Conservation (phyloP, 768 basidiomycete genomes). For the Hypholoma fasciculare region DNA sequence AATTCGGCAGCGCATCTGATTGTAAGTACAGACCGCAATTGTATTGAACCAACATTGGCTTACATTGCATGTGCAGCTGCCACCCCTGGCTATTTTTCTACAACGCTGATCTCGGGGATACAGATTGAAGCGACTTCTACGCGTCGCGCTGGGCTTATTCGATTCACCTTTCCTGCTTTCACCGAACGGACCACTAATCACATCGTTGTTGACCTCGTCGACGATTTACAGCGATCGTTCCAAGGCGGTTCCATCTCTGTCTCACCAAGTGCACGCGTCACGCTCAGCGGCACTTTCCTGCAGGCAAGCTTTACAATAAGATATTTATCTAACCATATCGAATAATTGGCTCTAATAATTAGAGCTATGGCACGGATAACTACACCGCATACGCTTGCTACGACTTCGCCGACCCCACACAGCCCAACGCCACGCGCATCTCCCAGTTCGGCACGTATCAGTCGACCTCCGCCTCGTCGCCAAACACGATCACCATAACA, state of each 20-base stretch:
- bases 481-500: constrained; percentile 34
- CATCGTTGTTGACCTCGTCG: constrained; percentile 46
- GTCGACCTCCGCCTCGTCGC: constrained; percentile 30
- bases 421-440: constrained; percentile 16
- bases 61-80: constrained; percentile 31
- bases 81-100: constrained; percentile 48
- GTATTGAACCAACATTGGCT: neutral
- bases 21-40: neutral
- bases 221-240: constrained; percentile 48
- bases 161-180: constrained; percentile 51
- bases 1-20: constrained; percentile 8
- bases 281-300: constrained; percentile 43
- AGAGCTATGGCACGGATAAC: constrained; percentile 50
- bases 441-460: constrained; percentile 40
- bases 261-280: constrained; percentile 31
- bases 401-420: constrained; percentile 36
- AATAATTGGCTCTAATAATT: neutral
- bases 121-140: constrained; percentile 61
- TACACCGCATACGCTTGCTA: constrained; percentile 52
- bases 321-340: neutral
- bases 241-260: constrained; percentile 41
- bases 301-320: constrained; percentile 28
- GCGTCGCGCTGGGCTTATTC: constrained; percentile 57
- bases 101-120: constrained; percentile 45
- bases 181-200: constrained; percentile 42